Evolutionary conservation across 2,329 filamentous ascomycete genomes (phyloP), one percentile per base, ranked within the genome.

Genomic region (Monosporascus sp.): DNA sequence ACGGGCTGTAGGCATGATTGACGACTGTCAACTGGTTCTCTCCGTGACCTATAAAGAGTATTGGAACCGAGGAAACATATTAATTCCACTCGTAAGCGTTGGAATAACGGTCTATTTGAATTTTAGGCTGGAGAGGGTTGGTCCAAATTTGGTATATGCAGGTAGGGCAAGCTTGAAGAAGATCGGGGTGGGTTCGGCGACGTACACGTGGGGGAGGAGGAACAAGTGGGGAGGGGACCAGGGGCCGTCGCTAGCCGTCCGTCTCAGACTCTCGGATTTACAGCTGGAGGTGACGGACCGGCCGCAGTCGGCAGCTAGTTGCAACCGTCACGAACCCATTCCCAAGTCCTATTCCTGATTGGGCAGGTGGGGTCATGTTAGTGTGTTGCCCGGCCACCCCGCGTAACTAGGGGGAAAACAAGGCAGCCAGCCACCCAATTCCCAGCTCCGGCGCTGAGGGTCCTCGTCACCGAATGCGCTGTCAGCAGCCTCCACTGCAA

Each of bases 1-100:
- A 63, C 86, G 78, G 55, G 76, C 73, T 24, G 80, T 76, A 58
- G 85, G 78, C 83, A 89, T 89, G 56, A 63, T 68, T 5, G 53
- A 47, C 54, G 53, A 51, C 50, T 53, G 14, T 41, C 16, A 37
- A 38, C 24, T 26, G 47, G 46, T 56, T 58, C 43, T 45, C n/a
- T 43, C 26, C 44, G 22, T 35, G 38, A 41, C 47, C 24, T 49
- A 43, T 35, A 24, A 24, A 50, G 24, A 50, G 51, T 45, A 47
- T 46, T 43, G 24, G 27, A 47, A 54, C 37, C 55, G 51, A 55
- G 24, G 45, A 48, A 54, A 56, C 58, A 60, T 60, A 37, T 26
- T 57, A 51, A 47, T 38, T 14, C 16, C n/a, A 27, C 20, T 31
- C 14, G 7, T n/a, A 5, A 31, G 26, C 19, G 31, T 35, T 14